Base-by-base conservation (phyloP, 139 green algal species). In the Spirogloea muscicola region DNA sequence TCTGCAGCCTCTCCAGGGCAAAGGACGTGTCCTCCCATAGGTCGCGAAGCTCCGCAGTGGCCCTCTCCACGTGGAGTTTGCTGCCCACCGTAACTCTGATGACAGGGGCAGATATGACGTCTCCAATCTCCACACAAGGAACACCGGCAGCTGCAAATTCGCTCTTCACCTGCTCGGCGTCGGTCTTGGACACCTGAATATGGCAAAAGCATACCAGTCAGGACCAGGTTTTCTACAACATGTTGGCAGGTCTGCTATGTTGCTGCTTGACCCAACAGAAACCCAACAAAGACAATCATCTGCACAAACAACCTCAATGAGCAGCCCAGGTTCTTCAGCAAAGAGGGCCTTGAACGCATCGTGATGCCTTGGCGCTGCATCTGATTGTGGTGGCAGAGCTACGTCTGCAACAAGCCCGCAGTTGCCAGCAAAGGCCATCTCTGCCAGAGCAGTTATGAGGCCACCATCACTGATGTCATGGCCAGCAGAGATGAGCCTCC, bases 381-480 rank as follows among this genome's bases (percentile, higher is more conserved):
- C n/a, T 10, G 52, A 33, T 9, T 18, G n/a, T n/a, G n/a, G n/a
- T n/a, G n/a, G n/a, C n/a, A 51, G 21, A 0, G 87, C 77, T 42
- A 97, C 69, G 70, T 93, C 86, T 3, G 88, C 89, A 6, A 73
- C 58, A n/a, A 94, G 41, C 41, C 89, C 90, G 21, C 58, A 82
- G 82, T 94, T 89, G 74, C 90, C 90, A 1, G 75, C 75, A 49
- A 82, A 82, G 10, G 92, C 92, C 92, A 97, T 98, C 87, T 99
- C 94, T 52, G 96, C 82, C 59, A 96, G 74, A 3, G 89, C 76
- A 18, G 87, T 90, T 0, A 84, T 87, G 13, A 96, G 65, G 67
- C 94, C 94, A 36, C 94, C 94, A 66, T 99, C 94, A 57, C 77
- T 90, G 67, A 99, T 89, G 84, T 99, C 94, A 73, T 99, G 94